Evolutionary conservation across 1,284 basidiomycete species (phyloP).

Genomic region (Heliocybe sulcata): DNA sequence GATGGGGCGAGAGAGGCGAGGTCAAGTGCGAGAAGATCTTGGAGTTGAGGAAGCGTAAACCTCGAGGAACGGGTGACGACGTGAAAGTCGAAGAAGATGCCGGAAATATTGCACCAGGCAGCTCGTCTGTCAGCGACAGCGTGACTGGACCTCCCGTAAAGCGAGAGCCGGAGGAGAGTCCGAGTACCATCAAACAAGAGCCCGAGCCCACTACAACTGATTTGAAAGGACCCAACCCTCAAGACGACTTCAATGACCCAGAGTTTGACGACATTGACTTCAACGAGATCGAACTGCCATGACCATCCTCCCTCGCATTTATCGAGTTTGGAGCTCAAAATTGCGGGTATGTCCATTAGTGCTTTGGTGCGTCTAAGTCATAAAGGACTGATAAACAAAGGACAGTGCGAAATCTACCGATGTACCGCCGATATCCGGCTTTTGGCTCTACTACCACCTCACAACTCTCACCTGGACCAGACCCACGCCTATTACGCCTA

Average conservation of each 20-base stretch:
- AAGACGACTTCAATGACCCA: constrained; percentile 8
- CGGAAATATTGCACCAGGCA: background rate
- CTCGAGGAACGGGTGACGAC: background rate
- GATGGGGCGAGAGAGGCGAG: constrained; percentile 71
- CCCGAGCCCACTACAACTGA: background rate
- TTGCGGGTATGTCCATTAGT: background rate
- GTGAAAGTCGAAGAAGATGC: background rate
- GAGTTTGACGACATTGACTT: constrained; percentile 37
- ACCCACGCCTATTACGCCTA: constrained; percentile 8
- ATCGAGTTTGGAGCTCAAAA: background rate
- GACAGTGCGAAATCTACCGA: background rate
- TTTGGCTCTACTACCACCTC: background rate
- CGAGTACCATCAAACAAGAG: background rate
- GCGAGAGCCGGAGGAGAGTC: background rate
- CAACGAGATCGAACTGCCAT: constrained; percentile 14
- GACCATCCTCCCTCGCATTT: constrained; percentile 12
- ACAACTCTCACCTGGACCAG: background rate
- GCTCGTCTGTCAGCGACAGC: background rate
- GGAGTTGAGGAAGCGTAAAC: constrained; percentile 33
- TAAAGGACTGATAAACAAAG: background rate
- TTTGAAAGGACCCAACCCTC: background rate
- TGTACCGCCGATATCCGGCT: background rate
- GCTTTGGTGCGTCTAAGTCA: background rate
- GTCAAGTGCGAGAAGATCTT: constrained; percentile 59
- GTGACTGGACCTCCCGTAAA: background rate